Conservation (phyloP, 225 moss, liverwort and hornwort species). For the Sphagnum contortum region DNA sequence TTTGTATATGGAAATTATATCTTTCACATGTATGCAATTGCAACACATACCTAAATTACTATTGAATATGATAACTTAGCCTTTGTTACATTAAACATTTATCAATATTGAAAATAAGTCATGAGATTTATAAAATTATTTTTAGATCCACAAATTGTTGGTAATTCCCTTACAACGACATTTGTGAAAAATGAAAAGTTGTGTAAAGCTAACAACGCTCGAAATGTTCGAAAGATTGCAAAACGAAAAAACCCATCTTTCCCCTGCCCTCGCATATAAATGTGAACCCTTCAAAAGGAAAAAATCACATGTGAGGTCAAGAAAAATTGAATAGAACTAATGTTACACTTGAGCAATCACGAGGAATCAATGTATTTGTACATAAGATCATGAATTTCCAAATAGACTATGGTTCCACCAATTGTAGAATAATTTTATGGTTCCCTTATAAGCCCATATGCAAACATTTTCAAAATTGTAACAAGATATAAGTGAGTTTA, state of each 20-base stretch:
- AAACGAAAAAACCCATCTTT: conserved; percentile 55
- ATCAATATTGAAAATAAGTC: background rate
- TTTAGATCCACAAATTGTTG: background rate
- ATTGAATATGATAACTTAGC: too few species aligned
- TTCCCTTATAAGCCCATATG: background rate
- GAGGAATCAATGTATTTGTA: too few species aligned
- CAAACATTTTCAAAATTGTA: background rate
- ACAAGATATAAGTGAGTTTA: background rate
- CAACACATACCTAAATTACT: too few species aligned
- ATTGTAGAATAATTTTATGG: too few species aligned
- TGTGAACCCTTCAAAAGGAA: conserved; percentile 49
- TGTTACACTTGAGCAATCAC: too few species aligned
- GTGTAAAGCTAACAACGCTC: conserved; percentile 47
- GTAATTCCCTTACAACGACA: conserved; percentile 61
- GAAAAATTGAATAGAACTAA: too few species aligned
- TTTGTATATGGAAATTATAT: too few species aligned
- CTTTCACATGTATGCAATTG: too few species aligned
- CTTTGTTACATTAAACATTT: background rate
- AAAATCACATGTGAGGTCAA: background rate
- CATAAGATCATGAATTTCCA: too few species aligned
- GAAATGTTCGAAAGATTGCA: conserved; percentile 54
- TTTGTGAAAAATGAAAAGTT: conserved; percentile 59
- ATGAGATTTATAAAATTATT: background rate
- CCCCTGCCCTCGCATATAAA: conserved; percentile 17
- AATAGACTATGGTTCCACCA: too few species aligned